Conservation (phyloP, 805 yeast species). For the Candida silvatica region DNA sequence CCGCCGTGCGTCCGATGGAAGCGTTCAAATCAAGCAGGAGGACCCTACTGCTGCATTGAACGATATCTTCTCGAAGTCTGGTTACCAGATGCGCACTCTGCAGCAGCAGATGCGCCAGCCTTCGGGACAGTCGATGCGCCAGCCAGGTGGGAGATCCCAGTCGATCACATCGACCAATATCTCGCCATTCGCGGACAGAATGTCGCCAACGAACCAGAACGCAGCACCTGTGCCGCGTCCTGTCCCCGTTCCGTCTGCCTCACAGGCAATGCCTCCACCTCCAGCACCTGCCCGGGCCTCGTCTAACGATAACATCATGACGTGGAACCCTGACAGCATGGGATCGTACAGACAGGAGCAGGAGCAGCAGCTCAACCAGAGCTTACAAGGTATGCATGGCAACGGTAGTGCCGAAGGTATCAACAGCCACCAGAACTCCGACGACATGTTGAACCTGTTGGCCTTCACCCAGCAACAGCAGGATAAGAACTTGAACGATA, state of each 20-base stretch:
- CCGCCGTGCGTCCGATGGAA: constrained; percentile 1
- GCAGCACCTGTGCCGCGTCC: background rate
- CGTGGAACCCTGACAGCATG: constrained; percentile 15
- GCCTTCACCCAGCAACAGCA: constrained; percentile 5
- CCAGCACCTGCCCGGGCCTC: background rate
- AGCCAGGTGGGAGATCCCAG: background rate
- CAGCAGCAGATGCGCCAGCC: constrained; percentile 17
- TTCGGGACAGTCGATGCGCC: background rate
- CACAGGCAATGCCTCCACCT: background rate
- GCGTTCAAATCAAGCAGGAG: constrained; percentile 7
- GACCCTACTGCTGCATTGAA: constrained; percentile 19
- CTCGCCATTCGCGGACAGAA: no score
- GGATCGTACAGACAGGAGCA: constrained; percentile 14
- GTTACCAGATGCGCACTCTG: constrained; percentile 10
- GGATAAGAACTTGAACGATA: constrained; percentile 10
- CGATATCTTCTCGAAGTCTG: constrained; percentile 22
- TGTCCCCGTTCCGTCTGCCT: background rate
- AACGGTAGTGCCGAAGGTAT: no score
- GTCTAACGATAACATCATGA: background rate
- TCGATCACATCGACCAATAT: background rate
- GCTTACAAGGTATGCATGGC: constrained; percentile 1
- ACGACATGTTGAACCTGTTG: background rate
- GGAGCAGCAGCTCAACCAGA: constrained; percentile 11
- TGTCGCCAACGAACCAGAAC: background rate
- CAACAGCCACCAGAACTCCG: no score